phyloP scores from a whole-genome alignment of 2,329 filamentous ascomycete species.

The Cytospora paraplurivora region DNA sequence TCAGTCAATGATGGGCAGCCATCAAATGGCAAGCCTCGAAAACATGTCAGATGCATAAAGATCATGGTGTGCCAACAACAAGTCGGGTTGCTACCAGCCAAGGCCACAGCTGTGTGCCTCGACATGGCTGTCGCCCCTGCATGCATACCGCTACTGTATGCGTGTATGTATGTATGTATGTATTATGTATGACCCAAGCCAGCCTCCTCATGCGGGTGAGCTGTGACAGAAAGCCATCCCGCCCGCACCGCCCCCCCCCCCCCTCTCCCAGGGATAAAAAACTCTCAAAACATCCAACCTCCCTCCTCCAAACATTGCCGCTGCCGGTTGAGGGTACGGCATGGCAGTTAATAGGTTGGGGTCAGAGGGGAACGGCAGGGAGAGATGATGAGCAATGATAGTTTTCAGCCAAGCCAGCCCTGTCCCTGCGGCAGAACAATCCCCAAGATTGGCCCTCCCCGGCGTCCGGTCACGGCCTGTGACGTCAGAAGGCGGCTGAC shows the following conservation, averaged over 20 bases:
- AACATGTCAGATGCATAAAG: not conserved
- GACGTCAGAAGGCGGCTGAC: slow-evolving; percentile 3
- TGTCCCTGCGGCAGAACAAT: not conserved
- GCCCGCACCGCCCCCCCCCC: not conserved
- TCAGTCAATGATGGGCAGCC: slow-evolving; percentile 1
- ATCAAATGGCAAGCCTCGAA: not conserved
- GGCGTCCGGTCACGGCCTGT: not conserved
- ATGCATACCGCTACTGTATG: not conserved
- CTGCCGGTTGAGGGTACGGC: too few relatives aligned
- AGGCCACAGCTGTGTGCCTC: not conserved
- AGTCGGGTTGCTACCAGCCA: not conserved
- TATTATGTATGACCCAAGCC: not conserved
- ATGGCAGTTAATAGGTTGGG: too few relatives aligned
- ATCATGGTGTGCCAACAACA: not conserved
- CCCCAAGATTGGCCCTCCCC: not conserved
- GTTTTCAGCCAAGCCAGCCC: not conserved
- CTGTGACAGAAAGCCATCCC: not conserved
- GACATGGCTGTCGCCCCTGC: not conserved
- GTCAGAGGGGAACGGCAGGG: too few relatives aligned
- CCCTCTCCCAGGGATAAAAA: too few relatives aligned
- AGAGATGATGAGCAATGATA: too few relatives aligned
- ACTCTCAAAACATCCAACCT: not conserved
- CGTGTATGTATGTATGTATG: not conserved
- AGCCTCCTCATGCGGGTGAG: not conserved
- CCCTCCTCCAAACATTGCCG: too few relatives aligned